These are phyloP conservation scores for Kwoniella dendrophila DNA, from an alignment of 768 basidiomycete species.

Conservation along the genomic window DNA sequence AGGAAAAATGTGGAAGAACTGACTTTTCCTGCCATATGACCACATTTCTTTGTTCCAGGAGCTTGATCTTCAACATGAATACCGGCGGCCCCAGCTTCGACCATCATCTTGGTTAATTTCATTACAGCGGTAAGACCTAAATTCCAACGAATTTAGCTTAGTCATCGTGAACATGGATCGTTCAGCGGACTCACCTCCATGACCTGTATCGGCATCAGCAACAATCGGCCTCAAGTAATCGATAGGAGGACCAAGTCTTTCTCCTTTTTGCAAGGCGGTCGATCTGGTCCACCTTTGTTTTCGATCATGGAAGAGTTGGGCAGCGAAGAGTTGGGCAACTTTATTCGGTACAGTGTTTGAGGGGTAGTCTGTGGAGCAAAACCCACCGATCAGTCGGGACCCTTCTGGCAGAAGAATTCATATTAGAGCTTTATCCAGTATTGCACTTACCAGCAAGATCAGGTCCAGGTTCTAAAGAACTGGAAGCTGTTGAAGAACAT, in stretches of 20 bases:
- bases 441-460: constrained; percentile 84
- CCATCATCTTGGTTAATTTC: constrained; percentile 98
- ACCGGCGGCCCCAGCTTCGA: constrained; percentile 96
- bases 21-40: constrained; percentile 58
- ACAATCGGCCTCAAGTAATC: constrained; percentile 94
- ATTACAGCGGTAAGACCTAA: constrained; percentile 90
- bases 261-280: constrained; percentile 45
- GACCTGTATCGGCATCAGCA: constrained; percentile 97
- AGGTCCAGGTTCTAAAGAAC: constrained; percentile 93
- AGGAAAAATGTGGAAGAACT: background rate
- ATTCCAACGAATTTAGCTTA: background rate
- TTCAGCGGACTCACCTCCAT: constrained; percentile 61
- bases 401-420: background rate
- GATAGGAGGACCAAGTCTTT: constrained; percentile 66
- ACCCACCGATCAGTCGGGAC: constrained; percentile 31
- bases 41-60: constrained; percentile 88
- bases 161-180: background rate
- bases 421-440: too few relatives aligned
- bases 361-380: constrained; percentile 73
- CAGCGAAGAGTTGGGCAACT: constrained; percentile 96
- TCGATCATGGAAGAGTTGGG: constrained; percentile 98
- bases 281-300: constrained; percentile 69
- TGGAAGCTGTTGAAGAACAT: constrained; percentile 88
- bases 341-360: constrained; percentile 99
- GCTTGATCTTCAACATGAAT: constrained; percentile 99